Evolutionary conservation across 1,284 basidiomycete genomes (phyloP), one percentile per base, ranked within the genome.

Genomic region (Kalmanozyma brasiliensis): DNA sequence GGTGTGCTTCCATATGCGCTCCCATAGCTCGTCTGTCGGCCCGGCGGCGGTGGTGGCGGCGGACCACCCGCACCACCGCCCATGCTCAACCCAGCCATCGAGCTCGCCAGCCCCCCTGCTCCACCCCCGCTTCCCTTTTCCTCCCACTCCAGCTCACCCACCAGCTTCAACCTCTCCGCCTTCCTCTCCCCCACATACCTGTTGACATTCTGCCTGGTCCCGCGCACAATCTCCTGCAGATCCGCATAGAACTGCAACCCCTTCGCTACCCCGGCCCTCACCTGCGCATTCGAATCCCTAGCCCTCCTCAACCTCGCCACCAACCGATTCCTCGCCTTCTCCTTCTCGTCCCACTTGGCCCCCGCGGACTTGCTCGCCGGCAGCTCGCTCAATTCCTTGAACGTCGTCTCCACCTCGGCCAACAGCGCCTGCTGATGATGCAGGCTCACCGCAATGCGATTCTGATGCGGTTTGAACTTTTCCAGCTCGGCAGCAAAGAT

Each of bases 401-500:
- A 72, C n/a, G 52, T 45, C 33, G 57, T 22, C 13, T 64, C 45
- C 35, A 77, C 40, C 44, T 79, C 72, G 9, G 58, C 86, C 11
- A 96, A 77, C 0, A 88, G 85, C 13, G 85, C 80, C 68, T 91
- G 88, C 70, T 95, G 91, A 30, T 91, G 89, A 47, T 90, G 88
- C 3, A 92, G 85, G 0, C 91, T 92, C 1, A 90, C 86, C 2
- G 87, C 84, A 1, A 97, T 85, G 4, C 92, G 88, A 44, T 90
- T 88, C 82, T 96, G 93, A 79, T 92, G 94, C 1, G 94, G 92
- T 20, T 88, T 87, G 85, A 97, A 98, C 83, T 98, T 98, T 82
- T 97, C 94, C 16, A 98, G 87, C 82, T 98, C 94, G 7, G 89
- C 87, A 0, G 93, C 91, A 76, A 98, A 98, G 16, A 98, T 86